Percentiles rank a stretch among this genome's conserved stretches.
These are phyloP conservation scores for Penicillium longicatenatum DNA, from an alignment of 495 filamentous ascomycete genomes.

Conservation along the genomic window DNA sequence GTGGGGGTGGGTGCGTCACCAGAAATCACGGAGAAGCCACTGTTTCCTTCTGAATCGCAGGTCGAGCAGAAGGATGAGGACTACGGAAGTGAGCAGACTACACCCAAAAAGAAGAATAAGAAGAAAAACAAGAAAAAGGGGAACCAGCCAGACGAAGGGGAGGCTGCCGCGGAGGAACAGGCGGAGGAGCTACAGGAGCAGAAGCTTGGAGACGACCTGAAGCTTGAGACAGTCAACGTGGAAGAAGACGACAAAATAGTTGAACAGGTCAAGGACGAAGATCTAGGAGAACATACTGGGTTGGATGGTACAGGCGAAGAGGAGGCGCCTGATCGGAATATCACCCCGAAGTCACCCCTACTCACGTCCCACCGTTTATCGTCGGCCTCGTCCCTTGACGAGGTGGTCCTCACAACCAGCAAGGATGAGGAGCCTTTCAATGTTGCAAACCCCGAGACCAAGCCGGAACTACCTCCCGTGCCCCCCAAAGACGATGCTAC, in stretches of 20 bases:
- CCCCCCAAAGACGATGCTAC: conserved; percentile 50
- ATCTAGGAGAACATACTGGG: conserved; percentile 10
- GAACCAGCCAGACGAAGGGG: conserved; percentile 8
- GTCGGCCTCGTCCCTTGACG: conserved; percentile 61
- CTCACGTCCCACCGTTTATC: conserved; percentile 66
- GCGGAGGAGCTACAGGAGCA: conserved; percentile 10
- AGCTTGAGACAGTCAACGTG: conserved; percentile 10
- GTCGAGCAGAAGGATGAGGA: conserved; percentile 28
- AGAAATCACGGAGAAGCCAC: conserved; percentile 38
- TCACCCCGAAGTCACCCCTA: conserved; percentile 53
- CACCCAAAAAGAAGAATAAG: conserved; percentile 29
- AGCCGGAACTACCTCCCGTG: conserved; percentile 52
- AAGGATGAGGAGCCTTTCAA: conserved; percentile 41
- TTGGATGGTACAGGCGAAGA: conserved; percentile 22
- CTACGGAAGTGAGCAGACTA: conserved; percentile 14
- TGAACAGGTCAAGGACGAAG: conserved; percentile 17
- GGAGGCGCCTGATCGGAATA: conserved; percentile 36
- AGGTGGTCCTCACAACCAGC: conserved; percentile 66
- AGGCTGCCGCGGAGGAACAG: conserved; percentile 6
- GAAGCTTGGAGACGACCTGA: conserved; percentile 12
- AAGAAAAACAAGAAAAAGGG: conserved; percentile 20
- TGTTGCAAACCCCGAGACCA: conserved; percentile 21
- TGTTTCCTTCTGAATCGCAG: conserved; percentile 33
- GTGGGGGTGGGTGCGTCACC: conserved; percentile 40
- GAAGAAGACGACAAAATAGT: conserved; percentile 14